These are phyloP conservation scores for Penicillium nordicum DNA, from an alignment of 2,329 filamentous ascomycete genomes.

Conservation along the genomic window DNA sequence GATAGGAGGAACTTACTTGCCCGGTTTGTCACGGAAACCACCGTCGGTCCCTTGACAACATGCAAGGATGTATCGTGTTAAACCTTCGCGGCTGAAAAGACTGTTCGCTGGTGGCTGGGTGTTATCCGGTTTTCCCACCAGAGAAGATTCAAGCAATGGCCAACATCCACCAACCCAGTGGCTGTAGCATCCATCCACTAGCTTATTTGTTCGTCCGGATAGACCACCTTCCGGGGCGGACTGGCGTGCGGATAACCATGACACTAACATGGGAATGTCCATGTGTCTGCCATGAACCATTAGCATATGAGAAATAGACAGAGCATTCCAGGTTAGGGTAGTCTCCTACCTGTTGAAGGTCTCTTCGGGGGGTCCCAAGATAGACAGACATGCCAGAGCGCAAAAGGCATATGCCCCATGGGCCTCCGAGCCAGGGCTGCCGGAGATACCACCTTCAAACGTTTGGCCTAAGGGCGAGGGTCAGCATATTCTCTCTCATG, in stretches of 20 bases:
- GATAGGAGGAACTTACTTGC: slow-evolving; percentile 60
- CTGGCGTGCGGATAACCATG: slow-evolving; percentile 87
- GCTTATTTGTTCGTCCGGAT: slow-evolving; percentile 91
- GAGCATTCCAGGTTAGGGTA: neutral
- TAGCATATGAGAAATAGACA: neutral
- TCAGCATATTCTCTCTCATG: slow-evolving; percentile 12
- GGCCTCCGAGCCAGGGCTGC: slow-evolving; percentile 80
- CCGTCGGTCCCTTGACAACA: slow-evolving; percentile 79
- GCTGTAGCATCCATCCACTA: slow-evolving; percentile 97
- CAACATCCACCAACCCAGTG: slow-evolving; percentile 97
- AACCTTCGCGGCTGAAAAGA: slow-evolving; percentile 75
- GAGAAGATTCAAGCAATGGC: slow-evolving; percentile 78
- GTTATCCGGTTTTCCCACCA: slow-evolving; percentile 52
- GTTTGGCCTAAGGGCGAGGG: slow-evolving; percentile 66
- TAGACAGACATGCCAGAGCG: slow-evolving; percentile 80
- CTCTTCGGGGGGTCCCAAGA: slow-evolving; percentile 73
- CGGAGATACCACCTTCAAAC: slow-evolving; percentile 90
- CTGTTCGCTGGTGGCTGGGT: slow-evolving; percentile 28
- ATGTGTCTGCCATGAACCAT: slow-evolving; percentile 58
- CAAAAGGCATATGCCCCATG: slow-evolving; percentile 98
- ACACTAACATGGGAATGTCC: slow-evolving; percentile 70
- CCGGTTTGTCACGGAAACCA: slow-evolving; percentile 89
- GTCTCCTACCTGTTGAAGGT: slow-evolving; percentile 66
- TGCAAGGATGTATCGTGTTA: slow-evolving; percentile 83
- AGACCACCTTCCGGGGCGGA: slow-evolving; percentile 90